phyloP scores from a whole-genome alignment of 129 eudicot genomes.

The Logfia minima region DNA sequence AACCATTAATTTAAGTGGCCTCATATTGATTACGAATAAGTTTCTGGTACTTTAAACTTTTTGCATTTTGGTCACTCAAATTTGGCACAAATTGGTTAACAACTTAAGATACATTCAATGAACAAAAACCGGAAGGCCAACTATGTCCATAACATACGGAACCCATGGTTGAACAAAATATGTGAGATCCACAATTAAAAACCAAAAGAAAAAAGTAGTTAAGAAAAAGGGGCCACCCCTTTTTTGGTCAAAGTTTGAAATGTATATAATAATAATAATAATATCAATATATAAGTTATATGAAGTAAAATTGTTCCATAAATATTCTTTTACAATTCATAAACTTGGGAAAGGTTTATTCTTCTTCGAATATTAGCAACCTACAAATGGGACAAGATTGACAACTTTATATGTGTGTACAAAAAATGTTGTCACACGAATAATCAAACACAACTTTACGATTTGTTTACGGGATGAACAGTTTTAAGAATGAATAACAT shows the following conservation, averaged over 20 bases:
- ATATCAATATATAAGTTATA: neutral
- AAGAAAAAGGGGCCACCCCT: neutral
- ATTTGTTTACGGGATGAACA: conserved; percentile 11
- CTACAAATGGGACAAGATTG: neutral
- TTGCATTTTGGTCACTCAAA: neutral
- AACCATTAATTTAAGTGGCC: neutral
- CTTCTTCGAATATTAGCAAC: conserved; percentile 18
- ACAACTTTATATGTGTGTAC: conserved; percentile 5
- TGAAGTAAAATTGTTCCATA: conserved; percentile 5
- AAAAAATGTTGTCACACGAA: neutral
- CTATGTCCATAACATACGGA: neutral
- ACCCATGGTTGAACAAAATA: neutral
- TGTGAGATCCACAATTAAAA: neutral
- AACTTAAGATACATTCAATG: neutral
- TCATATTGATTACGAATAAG: neutral
- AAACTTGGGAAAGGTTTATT: neutral
- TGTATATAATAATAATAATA: neutral
- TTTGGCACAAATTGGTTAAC: neutral
- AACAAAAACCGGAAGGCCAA: neutral
- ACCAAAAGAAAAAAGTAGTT: neutral
- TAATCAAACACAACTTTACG: neutral
- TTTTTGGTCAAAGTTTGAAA: conserved; percentile 24
- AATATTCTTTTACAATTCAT: conserved; percentile 19
- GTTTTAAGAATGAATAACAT: conserved; percentile 5
- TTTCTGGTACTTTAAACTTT: neutral